A percentile compares a stretch with the other conserved stretches of the same genome.
These are phyloP conservation scores for Mayamaea pseudoterrestris DNA, from an alignment of 108 stramenopile species.

Conservation along the genomic window DNA sequence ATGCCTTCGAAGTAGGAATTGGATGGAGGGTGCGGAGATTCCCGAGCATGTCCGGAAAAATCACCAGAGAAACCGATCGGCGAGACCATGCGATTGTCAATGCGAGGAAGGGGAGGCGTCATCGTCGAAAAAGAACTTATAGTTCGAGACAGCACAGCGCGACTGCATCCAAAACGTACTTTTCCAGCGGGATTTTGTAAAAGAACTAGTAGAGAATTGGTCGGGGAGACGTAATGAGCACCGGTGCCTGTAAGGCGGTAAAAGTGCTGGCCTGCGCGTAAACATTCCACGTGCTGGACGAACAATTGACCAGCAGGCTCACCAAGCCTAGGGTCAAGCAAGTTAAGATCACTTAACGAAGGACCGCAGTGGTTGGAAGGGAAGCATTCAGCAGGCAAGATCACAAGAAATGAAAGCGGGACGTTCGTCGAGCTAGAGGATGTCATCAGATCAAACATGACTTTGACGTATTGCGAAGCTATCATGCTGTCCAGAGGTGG, in stretches of 20 bases:
- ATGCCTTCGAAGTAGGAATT: no score
- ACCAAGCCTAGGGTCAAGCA: slow-evolving; percentile 59
- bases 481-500: slow-evolving; percentile 59
- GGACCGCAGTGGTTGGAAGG: slow-evolving; percentile 25
- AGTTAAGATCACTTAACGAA: slow-evolving; percentile 30
- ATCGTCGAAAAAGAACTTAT: no score
- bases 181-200: slow-evolving; percentile 2
- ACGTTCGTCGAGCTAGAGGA: slow-evolving; percentile 14
- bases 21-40: no score
- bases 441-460: slow-evolving; percentile 47
- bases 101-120: no score
- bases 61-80: no score
- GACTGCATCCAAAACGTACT: no score
- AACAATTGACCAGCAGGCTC: no score
- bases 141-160: background rate
- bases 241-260: no score
- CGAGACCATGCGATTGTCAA: no score
- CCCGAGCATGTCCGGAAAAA: no score
- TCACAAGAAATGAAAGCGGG: slow-evolving; percentile 57
- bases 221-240: background rate
- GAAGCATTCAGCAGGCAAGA: slow-evolving; percentile 53
- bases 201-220: background rate
- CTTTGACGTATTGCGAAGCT: slow-evolving; percentile 50
- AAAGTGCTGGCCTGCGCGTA: slow-evolving; percentile 3
- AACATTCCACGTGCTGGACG: no score